Percentiles rank a stretch among this genome's conserved stretches.
Evolutionary conservation across 768 basidiomycete species (phyloP).

Genomic region (Nidularia pulvinata): DNA sequence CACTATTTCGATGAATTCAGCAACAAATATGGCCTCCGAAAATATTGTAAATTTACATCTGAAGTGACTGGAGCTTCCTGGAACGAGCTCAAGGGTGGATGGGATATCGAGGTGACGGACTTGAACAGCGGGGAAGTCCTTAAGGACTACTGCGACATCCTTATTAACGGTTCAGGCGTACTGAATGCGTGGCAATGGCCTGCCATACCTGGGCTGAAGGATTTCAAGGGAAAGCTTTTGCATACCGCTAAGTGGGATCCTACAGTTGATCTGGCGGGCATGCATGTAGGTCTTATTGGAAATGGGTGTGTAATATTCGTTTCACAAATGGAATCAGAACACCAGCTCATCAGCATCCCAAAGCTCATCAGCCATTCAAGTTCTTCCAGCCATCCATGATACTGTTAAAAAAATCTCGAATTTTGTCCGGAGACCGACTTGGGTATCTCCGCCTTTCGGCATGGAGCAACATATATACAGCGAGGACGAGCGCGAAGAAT

Average conservation of each 20-base stretch:
- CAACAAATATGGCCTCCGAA: conserved; percentile 23
- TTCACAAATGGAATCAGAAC: too few relatives aligned
- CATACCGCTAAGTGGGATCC: conserved; percentile 33
- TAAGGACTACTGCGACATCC: conserved; percentile 24
- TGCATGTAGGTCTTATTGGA: conserved; percentile 35
- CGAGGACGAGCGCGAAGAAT: conserved; percentile 36
- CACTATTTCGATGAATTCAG: conserved; percentile 24
- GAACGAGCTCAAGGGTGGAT: conserved; percentile 19
- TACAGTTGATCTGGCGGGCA: conserved; percentile 25
- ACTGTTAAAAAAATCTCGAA: conserved; percentile 30
- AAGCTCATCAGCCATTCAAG: conserved; percentile 30
- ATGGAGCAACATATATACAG: conserved; percentile 26
- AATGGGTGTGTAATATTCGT: conserved; percentile 28
- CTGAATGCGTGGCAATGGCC: conserved; percentile 38
- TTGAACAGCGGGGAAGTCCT: conserved; percentile 9
- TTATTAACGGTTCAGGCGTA: conserved; percentile 28
- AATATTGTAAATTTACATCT: conserved; percentile 24
- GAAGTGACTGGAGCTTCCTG: conserved; percentile 23
- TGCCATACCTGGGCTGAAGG: conserved; percentile 26
- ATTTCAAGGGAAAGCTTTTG: conserved; percentile 28
- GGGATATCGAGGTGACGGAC: conserved; percentile 24
- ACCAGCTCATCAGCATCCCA: background rate
- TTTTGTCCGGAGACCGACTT: conserved; percentile 28
- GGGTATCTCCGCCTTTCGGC: conserved; percentile 22
- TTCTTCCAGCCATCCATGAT: conserved; percentile 27